Percentiles rank a stretch among this genome's conserved stretches.
These are phyloP conservation scores for Blastobotrys capitulatus DNA, from an alignment of 1,139 yeast genomes.

Conservation along the genomic window DNA sequence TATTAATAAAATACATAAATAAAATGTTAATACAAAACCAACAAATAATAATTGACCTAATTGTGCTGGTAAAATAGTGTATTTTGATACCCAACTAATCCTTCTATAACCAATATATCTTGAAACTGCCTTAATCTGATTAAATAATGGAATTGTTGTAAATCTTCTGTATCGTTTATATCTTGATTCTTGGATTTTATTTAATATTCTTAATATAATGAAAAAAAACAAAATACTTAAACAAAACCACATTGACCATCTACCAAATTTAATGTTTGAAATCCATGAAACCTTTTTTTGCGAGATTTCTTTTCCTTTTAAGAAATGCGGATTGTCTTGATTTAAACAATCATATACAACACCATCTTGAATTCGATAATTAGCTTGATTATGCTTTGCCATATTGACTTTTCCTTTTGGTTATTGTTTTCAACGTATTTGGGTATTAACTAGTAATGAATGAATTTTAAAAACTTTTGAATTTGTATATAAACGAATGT, in stretches of 20 bases:
- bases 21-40: constrained; percentile 39
- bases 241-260: constrained; percentile 44
- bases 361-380: constrained; percentile 13
- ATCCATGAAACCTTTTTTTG: constrained; percentile 42
- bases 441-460: too few species aligned
- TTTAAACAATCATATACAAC: constrained; percentile 17
- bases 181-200: constrained; percentile 34
- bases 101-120: constrained; percentile 48
- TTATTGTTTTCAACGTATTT: too few species aligned
- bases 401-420: too few species aligned
- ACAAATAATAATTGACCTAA: constrained; percentile 43
- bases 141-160: constrained; percentile 6
- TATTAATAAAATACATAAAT: constrained; percentile 41
- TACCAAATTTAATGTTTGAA: constrained; percentile 40
- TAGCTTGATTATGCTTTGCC: too few species aligned
- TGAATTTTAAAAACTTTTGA: too few species aligned
- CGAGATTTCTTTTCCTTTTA: constrained; percentile 29
- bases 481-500: too few species aligned
- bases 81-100: constrained; percentile 38
- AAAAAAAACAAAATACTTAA: constrained; percentile 38
- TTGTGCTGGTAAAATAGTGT: constrained; percentile 48
- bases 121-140: constrained; percentile 33
- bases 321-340: constrained; percentile 30
- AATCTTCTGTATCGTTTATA: constrained; percentile 10
- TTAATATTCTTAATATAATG: constrained; percentile 39